Evolutionary conservation across 208 protist genomes (phyloP), one percentile per base, ranked within the genome.

Genomic region (Jaenimonas drosophilae): DNA sequence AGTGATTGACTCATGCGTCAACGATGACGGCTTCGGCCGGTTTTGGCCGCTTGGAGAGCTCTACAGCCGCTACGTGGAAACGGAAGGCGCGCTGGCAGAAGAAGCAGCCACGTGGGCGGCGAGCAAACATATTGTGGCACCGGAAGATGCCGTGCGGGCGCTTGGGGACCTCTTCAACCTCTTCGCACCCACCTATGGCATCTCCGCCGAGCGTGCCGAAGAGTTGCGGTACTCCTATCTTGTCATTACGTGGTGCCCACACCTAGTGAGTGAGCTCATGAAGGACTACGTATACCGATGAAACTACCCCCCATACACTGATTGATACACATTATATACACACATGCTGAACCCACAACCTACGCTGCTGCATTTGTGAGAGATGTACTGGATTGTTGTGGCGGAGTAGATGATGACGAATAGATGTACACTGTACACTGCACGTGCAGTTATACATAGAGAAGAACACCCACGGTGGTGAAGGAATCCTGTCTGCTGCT

Each of bases 1-100:
- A 0, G 54, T 88, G 30, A 64, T 90, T 4, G 71, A 81, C 4
- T 90, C 85, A 9, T 89, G 80, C 41, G 43, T 94, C 17, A 51
- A 76, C 47, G 85, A 94, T 32, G 85, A 94, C 59, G 81, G 81
- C 33, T 62, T 94, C 44, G 77, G 85, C 7, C 74, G 85, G 9
- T 94, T 85, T 54, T 94, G 85, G 81, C 85, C 85, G 7, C 44
- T 68, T 6, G 56, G 90, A 26, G 62, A 80, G 43, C 59, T 94
- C 14, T 94, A 94, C 58, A 78, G 78, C 59, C 55, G 70, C 40
- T 64, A 86, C 60, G 54, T 90, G 2, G 70, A 81, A 4, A 69
- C 76, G 9, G 42, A 53, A 12, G 79, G 76, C 0, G 40, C n/a
- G 7, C 30, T 84, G 3, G 68, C 62, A 14, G 31, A 56, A 0